Base-by-base conservation (phyloP, 352 stramenopile genomes). In the Globisporangium paddicum region DNA sequence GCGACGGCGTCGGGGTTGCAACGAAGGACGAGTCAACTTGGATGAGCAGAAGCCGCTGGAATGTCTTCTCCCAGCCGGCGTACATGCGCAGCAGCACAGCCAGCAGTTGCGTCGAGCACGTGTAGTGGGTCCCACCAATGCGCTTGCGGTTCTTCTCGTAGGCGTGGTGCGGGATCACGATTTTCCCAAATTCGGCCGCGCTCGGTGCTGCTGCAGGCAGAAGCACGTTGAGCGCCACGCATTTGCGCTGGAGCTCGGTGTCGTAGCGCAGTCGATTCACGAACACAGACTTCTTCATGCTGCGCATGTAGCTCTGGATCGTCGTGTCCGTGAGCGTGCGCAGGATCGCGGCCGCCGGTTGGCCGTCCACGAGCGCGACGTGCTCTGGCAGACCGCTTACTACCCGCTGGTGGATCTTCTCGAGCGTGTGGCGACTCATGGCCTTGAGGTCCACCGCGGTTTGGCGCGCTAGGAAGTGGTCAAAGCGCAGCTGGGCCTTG, bases 221-320 rank as follows among this genome's bases (percentile, higher is more conserved):
- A 14, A 77, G 64, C 23, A 97, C 64, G 23, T 91, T 89, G 2
- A 97, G 64, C 2, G 73, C 57, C 21, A 71, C 40, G 53, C 90
- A 97, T 37, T 90, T 82, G 9, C 73, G 53, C 50, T 84, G 74
- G n/a, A 96, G 72, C n/a, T 58, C 68, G 0, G 46, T 60, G 45
- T 93, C 67, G 23, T 71, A 75, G 10, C 66, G 59, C 10, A 94
- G 54, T 21, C 81, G 82, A 45, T 89, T 78, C 23, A 89, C 57
- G 19, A 98, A 62, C 14, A 96, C 80, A 1, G 88, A 72, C 44
- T 96, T 96, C 69, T 98, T 97, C 90, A 98, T 97, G 44, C 84
- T 96, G 2, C 86, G 78, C 47, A 82, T 87, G 68, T 98, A 97
- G 18, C 91, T 80, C 34, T 96, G 80, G 58, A 97, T 95, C 34